phyloP scores from a whole-genome alignment of 768 basidiomycete species.

The Crepidotus variabilis region DNA sequence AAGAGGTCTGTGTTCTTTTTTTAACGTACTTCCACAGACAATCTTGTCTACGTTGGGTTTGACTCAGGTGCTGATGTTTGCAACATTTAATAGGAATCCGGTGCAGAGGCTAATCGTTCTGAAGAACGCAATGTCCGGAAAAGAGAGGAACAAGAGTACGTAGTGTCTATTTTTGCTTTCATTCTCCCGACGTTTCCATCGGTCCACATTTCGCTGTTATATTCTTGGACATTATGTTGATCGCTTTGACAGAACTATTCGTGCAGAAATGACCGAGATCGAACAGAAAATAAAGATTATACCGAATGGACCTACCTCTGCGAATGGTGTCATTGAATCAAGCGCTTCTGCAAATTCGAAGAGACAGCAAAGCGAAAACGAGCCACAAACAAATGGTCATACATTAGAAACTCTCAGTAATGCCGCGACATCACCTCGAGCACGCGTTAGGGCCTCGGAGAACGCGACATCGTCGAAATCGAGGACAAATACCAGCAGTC shows the following conservation, averaged over 20 bases:
- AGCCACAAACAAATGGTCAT: background rate
- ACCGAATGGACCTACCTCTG: background rate
- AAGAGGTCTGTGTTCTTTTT: conserved; percentile 50
- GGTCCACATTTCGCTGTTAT: background rate
- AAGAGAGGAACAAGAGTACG: conserved; percentile 54
- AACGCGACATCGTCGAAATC: background rate
- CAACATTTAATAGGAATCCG: conserved; percentile 51
- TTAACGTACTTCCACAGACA: conserved; percentile 23
- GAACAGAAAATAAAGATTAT: conserved; percentile 23
- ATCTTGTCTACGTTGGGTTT: conserved; percentile 21
- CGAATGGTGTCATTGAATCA: background rate
- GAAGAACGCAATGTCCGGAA: conserved; percentile 42
- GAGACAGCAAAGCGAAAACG: background rate
- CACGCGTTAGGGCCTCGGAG: background rate
- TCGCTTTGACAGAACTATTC: conserved; percentile 4
- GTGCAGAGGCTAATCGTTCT: conserved; percentile 52
- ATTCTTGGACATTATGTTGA: background rate
- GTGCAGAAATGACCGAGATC: conserved; percentile 61
- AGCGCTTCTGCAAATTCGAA: background rate
- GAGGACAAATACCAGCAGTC: background rate
- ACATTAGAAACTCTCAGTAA: background rate
- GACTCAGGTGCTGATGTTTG: conserved; percentile 31
- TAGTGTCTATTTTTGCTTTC: conserved; percentile 15
- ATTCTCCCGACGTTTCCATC: conserved; percentile 2
- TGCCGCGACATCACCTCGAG: background rate